These are phyloP conservation scores for Fusarium udum DNA, from an alignment of 2,329 filamentous ascomycete species.

Conservation along the genomic window DNA sequence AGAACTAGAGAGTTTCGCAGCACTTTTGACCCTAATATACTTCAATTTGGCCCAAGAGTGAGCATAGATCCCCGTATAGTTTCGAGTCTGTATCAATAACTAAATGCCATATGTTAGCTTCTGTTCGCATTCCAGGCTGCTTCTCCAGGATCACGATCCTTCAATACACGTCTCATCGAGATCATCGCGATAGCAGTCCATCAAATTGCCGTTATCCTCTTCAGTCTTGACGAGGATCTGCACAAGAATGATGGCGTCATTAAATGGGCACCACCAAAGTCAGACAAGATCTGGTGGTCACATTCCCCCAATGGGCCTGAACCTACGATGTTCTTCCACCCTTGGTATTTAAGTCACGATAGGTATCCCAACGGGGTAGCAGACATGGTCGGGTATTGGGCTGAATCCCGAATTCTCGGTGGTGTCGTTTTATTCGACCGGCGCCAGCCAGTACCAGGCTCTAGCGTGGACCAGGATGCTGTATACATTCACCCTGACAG, in stretches of 20 bases:
- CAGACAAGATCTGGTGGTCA: conserved; percentile 1
- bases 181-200: conserved; percentile 44
- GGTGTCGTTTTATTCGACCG: conserved; percentile 5
- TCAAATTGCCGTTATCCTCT: conserved; percentile 43
- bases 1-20: conserved; percentile 23
- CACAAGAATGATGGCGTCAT: conserved; percentile 40
- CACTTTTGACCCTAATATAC: not conserved
- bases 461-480: not conserved
- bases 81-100: not conserved
- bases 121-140: conserved; percentile 40
- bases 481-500: conserved; percentile 1
- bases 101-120: conserved; percentile 17
- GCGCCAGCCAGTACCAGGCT: not conserved
- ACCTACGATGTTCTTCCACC: conserved; percentile 43
- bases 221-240: conserved; percentile 24
- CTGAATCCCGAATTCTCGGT: not conserved
- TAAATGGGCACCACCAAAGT: conserved; percentile 34
- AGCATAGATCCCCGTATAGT: not conserved
- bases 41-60: conserved; percentile 27
- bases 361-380: not conserved
- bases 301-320: conserved; percentile 13
- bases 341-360: not conserved
- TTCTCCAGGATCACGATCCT: conserved; percentile 36
- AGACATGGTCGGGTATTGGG: conserved; percentile 7
- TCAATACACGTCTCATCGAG: conserved; percentile 46